Base-by-base conservation (phyloP, 2,329 filamentous ascomycete species). In the Colletotrichum trifolii region DNA sequence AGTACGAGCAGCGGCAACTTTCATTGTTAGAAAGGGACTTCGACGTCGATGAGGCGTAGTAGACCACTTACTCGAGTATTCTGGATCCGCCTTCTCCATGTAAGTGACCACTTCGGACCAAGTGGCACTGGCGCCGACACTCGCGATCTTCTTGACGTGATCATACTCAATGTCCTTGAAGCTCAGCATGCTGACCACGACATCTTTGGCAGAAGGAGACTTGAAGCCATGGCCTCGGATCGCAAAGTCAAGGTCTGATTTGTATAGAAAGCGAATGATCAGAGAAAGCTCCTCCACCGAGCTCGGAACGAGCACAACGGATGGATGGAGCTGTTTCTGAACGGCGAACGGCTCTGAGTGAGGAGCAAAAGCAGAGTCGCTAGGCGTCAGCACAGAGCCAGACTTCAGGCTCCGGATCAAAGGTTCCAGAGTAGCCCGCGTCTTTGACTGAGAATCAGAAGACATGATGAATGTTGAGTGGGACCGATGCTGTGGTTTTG, bases 191-290 rank as follows among this genome's bases (percentile, higher is more conserved):
- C 60, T 64, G 15, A 60, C 9, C 8, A 64, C 49, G 0, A 60
- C 60, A 13, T 60, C 12, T 13, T 45, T 54, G 33, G 55, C 48
- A 7, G 55, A 60, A 8, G 60, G 60, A 3, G 60, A 58, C 12
- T 63, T 59, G 60, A 63, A 63, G n/a, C 60, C 60, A 36, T 59
- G 60, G 2, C 54, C 54, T 12, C 60, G 47, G 35, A 62, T 58
- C 6, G 10, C 54, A 25, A 62, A 63, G 9, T 59, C 60, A 25
- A 63, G 40, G 10, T 53, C 5, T 1, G 60, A 59, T 2, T 15
- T 15, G 42, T 58, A 63, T 5, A 63, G 39, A 33, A 59, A 63
- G 8, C 40, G 38, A 8, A 62, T 12, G 9, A 58, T 52, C 13
- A 34, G 13, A 2, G 46, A n/a, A 1, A 62, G 34, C 13, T 52